Evolutionary conservation across 2,329 filamentous ascomycete species (phyloP).

Genomic region (Graphiopsis chlorocephala): DNA sequence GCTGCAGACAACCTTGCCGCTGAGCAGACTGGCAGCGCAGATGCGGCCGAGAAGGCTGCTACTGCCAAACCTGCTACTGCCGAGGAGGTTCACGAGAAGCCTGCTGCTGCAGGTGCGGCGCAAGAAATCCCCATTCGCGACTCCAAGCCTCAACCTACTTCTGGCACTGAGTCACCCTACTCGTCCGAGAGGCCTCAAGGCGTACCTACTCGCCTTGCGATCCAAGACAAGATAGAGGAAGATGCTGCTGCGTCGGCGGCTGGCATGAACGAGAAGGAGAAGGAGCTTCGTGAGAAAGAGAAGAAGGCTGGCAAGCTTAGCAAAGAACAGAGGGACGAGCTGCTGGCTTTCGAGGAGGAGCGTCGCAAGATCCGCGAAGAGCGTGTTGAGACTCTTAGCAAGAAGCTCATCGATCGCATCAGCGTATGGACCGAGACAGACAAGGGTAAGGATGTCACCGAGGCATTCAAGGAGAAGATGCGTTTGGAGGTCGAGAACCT

Average conservation of each 20-base stretch:
- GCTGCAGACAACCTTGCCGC: constrained; percentile 42
- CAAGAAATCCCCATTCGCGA: constrained; percentile 27
- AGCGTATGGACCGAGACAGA: constrained; percentile 98
- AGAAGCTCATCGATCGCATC: constrained; percentile 85
- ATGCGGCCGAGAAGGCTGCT: constrained; percentile 11
- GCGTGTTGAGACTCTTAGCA: constrained; percentile 77
- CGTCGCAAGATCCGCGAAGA: constrained; percentile 80
- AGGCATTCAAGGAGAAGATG: constrained; percentile 90
- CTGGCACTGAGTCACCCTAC: constrained; percentile 46
- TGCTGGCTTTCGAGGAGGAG: constrained; percentile 85
- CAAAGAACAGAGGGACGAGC: constrained; percentile 90
- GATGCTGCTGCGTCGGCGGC: constrained; percentile 63
- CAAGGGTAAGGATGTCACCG: constrained; percentile 78
- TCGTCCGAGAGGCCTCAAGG: constrained; percentile 40
- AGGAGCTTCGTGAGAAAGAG: constrained; percentile 72
- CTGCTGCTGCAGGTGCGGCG: constrained; percentile 17
- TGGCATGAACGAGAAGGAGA: constrained; percentile 68
- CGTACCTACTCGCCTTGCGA: constrained; percentile 76
- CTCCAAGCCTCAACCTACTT: constrained; percentile 20
- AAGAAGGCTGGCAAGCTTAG: constrained; percentile 85
- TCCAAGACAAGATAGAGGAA: constrained; percentile 86
- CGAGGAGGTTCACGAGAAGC: constrained; percentile 17
- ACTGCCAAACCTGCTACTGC: constrained; percentile 4
- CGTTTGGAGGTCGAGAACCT: constrained; percentile 92
- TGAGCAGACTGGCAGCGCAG: constrained; percentile 28